phyloP scores from a whole-genome alignment of 345 rosid species.

The Populus ilicifolia region DNA sequence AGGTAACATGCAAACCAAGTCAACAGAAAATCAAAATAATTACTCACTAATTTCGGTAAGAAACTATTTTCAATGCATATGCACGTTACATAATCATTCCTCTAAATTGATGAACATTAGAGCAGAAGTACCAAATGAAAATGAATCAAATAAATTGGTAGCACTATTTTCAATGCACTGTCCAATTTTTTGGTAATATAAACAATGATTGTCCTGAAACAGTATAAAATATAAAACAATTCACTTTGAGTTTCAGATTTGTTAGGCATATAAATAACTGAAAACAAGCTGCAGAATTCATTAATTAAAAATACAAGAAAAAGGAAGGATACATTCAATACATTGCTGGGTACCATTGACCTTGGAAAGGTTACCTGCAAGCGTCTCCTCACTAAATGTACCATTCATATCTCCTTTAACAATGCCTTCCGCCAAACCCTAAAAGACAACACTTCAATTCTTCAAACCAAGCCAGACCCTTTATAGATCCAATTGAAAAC shows the following conservation, averaged over 20 bases:
- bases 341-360: slow-evolving; percentile 95
- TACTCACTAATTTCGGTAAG: neutral
- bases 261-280: neutral
- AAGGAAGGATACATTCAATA: slow-evolving; percentile 82
- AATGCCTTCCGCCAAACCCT: slow-evolving; percentile 5
- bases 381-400: slow-evolving; percentile 84
- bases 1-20: slow-evolving; percentile 21
- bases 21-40: neutral
- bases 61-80: neutral
- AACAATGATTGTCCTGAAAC: neutral
- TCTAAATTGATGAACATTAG: neutral
- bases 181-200: neutral
- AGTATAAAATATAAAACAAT: neutral
- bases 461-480: neutral
- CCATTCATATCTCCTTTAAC: slow-evolving; percentile 70
- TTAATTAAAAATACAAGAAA: neutral
- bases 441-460: neutral
- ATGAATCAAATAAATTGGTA: neutral
- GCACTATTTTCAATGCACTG: neutral
- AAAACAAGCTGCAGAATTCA: neutral
- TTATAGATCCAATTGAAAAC: neutral
- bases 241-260: neutral
- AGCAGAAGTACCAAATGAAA: neutral
- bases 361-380: slow-evolving; percentile 93
- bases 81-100: neutral